phyloP scores from a whole-genome alignment of 164 flowering plant genomes.

The Vitis amurensis region DNA sequence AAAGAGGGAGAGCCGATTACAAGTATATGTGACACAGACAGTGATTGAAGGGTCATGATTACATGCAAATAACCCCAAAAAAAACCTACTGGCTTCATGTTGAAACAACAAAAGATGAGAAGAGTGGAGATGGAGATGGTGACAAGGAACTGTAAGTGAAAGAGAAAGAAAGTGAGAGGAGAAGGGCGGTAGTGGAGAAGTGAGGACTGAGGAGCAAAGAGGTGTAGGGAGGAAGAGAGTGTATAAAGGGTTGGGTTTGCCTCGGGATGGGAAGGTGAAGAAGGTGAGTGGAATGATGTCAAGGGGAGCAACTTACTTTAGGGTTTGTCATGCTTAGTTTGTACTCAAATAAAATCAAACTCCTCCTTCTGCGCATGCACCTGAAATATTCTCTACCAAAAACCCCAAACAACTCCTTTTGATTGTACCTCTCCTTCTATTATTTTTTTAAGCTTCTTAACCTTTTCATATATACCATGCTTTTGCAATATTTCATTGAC shows the following conservation, averaged over 20 bases:
- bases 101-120: no score
- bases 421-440: slow-evolving; percentile 16
- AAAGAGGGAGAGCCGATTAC: neutral
- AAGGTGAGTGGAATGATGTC: slow-evolving; percentile 84
- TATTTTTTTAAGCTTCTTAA: slow-evolving; percentile 16
- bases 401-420: slow-evolving; percentile 36
- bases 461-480: slow-evolving; percentile 17
- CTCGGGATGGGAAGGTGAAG: slow-evolving; percentile 70
- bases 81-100: no score
- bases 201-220: slow-evolving; percentile 15
- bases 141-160: slow-evolving; percentile 1
- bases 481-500: slow-evolving; percentile 12
- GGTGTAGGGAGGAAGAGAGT: slow-evolving; percentile 8
- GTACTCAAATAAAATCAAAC: slow-evolving; percentile 60
- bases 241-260: slow-evolving; percentile 39
- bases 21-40: neutral
- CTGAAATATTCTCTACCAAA: slow-evolving; percentile 45
- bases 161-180: slow-evolving; percentile 5
- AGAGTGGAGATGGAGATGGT: no score
- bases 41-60: neutral
- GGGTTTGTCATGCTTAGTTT: slow-evolving; percentile 74
- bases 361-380: slow-evolving; percentile 37
- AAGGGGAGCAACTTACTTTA: slow-evolving; percentile 50
- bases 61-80: no score
- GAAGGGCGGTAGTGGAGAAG: neutral